Evolutionary conservation across 2,329 filamentous ascomycete species (phyloP), one percentile per base, ranked within the genome.

Genomic region (Stylonectria norvegica): DNA sequence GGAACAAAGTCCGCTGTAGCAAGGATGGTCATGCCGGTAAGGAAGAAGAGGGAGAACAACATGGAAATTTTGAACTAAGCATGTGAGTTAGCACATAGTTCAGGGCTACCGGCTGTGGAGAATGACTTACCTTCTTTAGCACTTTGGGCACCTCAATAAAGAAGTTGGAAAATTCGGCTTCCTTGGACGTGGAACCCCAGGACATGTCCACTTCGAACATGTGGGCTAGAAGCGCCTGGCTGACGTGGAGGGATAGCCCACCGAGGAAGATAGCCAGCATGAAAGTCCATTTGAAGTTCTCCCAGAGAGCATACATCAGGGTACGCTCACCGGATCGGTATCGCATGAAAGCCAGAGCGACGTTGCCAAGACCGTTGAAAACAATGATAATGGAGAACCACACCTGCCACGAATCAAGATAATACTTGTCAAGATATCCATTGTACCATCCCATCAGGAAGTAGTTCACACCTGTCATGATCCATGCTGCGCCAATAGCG

Each of bases 171-270:
- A 85, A 82, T 55, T 89, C 84, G 35, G 79, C 79, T 68, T 95
- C 89, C 67, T 94, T 94, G 28, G 82, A 78, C 0, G 89, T 94
- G 1, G 87, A 81, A 36, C 87, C 87, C 88, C 88, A 93, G 3
- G 78, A 79, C 83, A 93, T 91, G 65, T 93, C 77, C 59, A 91
- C 81, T 67, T 86, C 81, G 61, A 93, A 86, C 78, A 93, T 87
- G 69, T 94, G 89, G 4, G 81, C 76, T 32, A 93, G 66, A 22
- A 95, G 71, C 1, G 88, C 88, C 61, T 90, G 84, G 20, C 80
- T 86, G 34, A 95, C 78, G 66, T 94, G 87, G 23, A 94, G 75
- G 1, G 82, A 86, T 35, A 93, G 73, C 27, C 88, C 88, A 37
- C 88, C 88, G 14, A 95, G 73, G 73, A 93, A 94, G 61, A 93